These are phyloP conservation scores for Tolypocladium paradoxum DNA, from an alignment of 2,329 filamentous ascomycete genomes.

Conservation along the genomic window DNA sequence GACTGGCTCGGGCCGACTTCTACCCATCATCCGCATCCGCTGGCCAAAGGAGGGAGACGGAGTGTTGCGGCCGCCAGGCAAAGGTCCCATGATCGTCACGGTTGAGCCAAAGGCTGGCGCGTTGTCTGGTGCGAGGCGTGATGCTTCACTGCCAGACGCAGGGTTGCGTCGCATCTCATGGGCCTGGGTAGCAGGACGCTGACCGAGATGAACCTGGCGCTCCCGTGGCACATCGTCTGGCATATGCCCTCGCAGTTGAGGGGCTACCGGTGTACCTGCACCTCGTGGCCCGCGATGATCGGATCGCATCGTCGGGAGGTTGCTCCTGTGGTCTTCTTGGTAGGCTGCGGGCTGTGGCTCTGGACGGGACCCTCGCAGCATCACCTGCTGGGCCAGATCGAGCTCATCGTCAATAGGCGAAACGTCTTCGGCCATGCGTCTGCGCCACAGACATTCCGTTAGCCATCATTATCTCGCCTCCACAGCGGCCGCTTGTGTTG, in stretches of 20 bases:
- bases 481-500: not conserved
- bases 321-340: conserved; percentile 1
- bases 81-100: conserved; percentile 15
- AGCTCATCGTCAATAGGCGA: conserved; percentile 41
- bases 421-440: conserved; percentile 25
- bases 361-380: not conserved
- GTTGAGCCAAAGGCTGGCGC: conserved; percentile 5
- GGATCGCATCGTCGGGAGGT: not conserved
- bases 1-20: conserved; percentile 25
- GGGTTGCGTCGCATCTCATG: not conserved
- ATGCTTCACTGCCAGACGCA: not conserved
- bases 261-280: not conserved
- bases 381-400: conserved; percentile 4
- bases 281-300: not conserved
- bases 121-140: not conserved
- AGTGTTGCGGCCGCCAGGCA: conserved; percentile 12
- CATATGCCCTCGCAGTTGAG: not conserved
- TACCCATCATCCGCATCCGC: conserved; percentile 20
- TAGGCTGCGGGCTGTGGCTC: conserved; percentile 2
- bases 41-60: conserved; percentile 19
- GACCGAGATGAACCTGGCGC: not conserved
- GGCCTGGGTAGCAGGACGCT: not conserved
- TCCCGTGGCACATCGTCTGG: not conserved
- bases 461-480: not conserved
- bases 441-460: conserved; percentile 5